A percentile compares a stretch with the other conserved stretches of the same genome.
Conservation (phyloP, 208 protist species). For the Wallacemonas rigidus region DNA sequence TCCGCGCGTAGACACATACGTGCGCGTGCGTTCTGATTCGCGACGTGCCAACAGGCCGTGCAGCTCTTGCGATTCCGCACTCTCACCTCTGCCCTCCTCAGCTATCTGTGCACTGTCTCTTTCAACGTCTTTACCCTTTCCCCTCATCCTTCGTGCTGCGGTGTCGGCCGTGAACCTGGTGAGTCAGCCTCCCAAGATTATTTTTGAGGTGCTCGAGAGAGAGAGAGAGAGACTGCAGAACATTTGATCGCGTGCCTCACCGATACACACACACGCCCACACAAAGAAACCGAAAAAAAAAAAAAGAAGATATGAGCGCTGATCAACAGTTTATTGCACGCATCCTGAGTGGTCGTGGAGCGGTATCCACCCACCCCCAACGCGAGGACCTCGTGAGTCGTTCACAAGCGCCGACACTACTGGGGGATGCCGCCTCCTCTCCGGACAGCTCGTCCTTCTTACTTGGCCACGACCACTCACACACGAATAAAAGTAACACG, state of each 20-base stretch:
- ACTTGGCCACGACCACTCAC: background rate
- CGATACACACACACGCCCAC: background rate
- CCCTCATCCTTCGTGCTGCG: too few relatives aligned
- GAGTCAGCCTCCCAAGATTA: too few relatives aligned
- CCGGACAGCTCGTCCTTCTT: background rate
- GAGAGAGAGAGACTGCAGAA: too few relatives aligned
- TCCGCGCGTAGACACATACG: too few relatives aligned
- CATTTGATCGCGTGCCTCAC: background rate
- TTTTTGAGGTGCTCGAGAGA: too few relatives aligned
- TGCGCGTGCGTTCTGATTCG: too few relatives aligned
- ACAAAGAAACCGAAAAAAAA: constrained; percentile 10
- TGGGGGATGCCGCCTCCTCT: background rate
- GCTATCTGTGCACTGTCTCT: too few relatives aligned
- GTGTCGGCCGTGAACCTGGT: too few relatives aligned
- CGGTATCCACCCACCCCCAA: background rate
- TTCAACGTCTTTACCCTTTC: too few relatives aligned
- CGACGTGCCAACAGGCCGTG: too few relatives aligned
- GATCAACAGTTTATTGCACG: background rate
- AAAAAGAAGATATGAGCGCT: constrained; percentile 5
- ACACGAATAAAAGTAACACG: background rate
- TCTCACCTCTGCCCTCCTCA: too few relatives aligned
- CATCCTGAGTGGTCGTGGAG: background rate
- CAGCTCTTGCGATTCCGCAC: too few relatives aligned
- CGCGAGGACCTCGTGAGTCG: background rate
- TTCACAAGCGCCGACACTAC: background rate